Conservation (phyloP, 176 grass and related monocot genomes). For the Musa acuminata region DNA sequence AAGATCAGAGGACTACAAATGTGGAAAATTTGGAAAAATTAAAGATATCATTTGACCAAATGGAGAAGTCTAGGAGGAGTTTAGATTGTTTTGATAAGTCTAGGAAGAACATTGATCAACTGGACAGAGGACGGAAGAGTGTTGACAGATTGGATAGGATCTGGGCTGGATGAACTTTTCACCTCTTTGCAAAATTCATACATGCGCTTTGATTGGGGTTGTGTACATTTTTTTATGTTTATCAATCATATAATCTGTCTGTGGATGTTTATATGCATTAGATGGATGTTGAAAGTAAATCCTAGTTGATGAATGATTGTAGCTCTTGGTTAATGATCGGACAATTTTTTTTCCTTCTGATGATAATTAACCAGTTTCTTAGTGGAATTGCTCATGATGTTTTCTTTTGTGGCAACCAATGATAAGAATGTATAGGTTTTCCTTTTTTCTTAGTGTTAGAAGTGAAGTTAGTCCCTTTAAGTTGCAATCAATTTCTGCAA, state of each 20-base stretch:
- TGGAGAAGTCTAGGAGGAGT: conserved; percentile 80
- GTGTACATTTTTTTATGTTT: conserved; percentile 30
- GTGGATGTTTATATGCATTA: conserved; percentile 23
- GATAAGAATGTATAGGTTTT: background rate
- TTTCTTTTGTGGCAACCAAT: background rate
- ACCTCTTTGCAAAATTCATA: conserved; percentile 39
- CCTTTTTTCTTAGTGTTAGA: background rate
- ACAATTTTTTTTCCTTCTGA: background rate
- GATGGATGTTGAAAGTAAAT: background rate
- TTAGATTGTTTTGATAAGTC: conserved; percentile 63
- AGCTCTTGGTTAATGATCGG: background rate
- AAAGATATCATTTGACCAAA: conserved; percentile 55
- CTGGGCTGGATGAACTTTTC: conserved; percentile 51
- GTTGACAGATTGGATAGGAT: conserved; percentile 83
- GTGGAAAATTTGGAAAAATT: conserved; percentile 65
- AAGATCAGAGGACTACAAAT: conserved; percentile 58
- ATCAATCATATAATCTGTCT: conserved; percentile 28
- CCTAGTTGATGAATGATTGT: background rate
- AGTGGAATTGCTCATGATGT: background rate
- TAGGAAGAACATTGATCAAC: conserved; percentile 56
- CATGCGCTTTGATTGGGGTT: conserved; percentile 25
- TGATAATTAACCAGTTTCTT: background rate
- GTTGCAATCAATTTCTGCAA: background rate
- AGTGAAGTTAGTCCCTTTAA: background rate
- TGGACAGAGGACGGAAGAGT: conserved; percentile 65